Percentiles rank a stretch among this genome's conserved stretches.
Evolutionary conservation across 2,329 filamentous ascomycete species (phyloP).

Genomic region (Pseudogymnoascus sp.): DNA sequence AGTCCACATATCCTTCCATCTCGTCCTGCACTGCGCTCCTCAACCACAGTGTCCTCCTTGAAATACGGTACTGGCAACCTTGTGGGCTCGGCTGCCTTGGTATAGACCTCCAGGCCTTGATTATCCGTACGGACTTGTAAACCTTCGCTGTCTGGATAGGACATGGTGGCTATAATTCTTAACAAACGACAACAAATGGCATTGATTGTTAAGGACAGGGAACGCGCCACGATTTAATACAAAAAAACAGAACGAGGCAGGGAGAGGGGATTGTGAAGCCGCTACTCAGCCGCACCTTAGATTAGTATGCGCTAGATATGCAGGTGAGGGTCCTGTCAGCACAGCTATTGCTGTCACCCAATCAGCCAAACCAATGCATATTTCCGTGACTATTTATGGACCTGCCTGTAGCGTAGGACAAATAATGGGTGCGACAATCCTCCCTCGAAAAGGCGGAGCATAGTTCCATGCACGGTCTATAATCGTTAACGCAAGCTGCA

Average conservation of each 20-base stretch:
- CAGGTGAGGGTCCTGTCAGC: constrained; percentile 33
- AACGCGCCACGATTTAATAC: not conserved
- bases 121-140: not conserved
- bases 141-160: not conserved
- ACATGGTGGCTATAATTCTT: not conserved
- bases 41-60: not conserved
- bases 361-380: constrained; percentile 39
- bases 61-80: not conserved
- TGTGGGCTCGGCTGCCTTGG: not conserved
- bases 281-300: not conserved
- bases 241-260: not conserved
- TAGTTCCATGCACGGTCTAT: not conserved
- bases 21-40: not conserved
- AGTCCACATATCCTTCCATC: constrained; percentile 11
- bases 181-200: not conserved
- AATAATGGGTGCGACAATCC: not conserved
- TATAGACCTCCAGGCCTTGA: not conserved
- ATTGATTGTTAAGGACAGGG: not conserved
- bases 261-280: not conserved
- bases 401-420: not conserved
- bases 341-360: constrained; percentile 50
- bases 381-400: not conserved
- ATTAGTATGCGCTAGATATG: constrained; percentile 22
- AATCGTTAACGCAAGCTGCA: too few species aligned
- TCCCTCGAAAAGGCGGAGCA: not conserved